Evolutionary conservation across 2,329 filamentous ascomycete genomes (phyloP).

Genomic region (Aureobasidium leucospermi): DNA sequence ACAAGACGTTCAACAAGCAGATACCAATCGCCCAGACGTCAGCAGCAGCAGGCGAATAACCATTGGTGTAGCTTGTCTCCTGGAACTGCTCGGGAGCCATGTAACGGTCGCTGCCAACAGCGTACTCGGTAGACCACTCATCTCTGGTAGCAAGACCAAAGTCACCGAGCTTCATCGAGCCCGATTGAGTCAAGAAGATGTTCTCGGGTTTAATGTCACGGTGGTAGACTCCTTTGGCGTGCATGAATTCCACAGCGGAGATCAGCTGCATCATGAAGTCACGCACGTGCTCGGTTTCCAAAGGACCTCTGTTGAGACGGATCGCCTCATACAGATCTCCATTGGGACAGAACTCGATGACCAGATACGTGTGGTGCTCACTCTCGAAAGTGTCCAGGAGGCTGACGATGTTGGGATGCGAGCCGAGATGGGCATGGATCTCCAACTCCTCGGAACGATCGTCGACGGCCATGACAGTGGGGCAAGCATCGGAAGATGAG

Average conservation of each 20-base stretch:
- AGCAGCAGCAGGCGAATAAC: slow-evolving; percentile 87
- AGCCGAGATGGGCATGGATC: slow-evolving; percentile 70
- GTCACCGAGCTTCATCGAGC: slow-evolving; percentile 92
- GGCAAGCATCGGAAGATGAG: slow-evolving; percentile 40
- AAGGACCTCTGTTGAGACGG: slow-evolving; percentile 73
- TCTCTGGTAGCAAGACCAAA: slow-evolving; percentile 89
- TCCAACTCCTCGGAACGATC: slow-evolving; percentile 75
- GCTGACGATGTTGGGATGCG: slow-evolving; percentile 90
- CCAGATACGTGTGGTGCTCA: slow-evolving; percentile 78
- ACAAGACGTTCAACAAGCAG: slow-evolving; percentile 91
- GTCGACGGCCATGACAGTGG: slow-evolving; percentile 64
- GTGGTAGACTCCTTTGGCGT: slow-evolving; percentile 85
- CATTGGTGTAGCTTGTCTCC: slow-evolving; percentile 56
- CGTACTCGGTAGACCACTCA: slow-evolving; percentile 83
- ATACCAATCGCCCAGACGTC: slow-evolving; percentile 98
- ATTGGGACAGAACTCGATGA: slow-evolving; percentile 90
- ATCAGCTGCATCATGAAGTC: slow-evolving; percentile 95
- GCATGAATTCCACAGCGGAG: slow-evolving; percentile 82
- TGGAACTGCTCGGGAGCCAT: slow-evolving; percentile 99
- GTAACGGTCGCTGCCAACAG: slow-evolving; percentile 94
- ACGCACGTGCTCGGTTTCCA: slow-evolving; percentile 93
- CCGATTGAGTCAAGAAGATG: slow-evolving; percentile 83
- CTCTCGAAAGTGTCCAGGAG: slow-evolving; percentile 88
- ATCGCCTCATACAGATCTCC: slow-evolving; percentile 98
- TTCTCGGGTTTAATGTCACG: slow-evolving; percentile 99